phyloP scores from a whole-genome alignment of 1,284 basidiomycete species.

The Leccinum huronense region DNA sequence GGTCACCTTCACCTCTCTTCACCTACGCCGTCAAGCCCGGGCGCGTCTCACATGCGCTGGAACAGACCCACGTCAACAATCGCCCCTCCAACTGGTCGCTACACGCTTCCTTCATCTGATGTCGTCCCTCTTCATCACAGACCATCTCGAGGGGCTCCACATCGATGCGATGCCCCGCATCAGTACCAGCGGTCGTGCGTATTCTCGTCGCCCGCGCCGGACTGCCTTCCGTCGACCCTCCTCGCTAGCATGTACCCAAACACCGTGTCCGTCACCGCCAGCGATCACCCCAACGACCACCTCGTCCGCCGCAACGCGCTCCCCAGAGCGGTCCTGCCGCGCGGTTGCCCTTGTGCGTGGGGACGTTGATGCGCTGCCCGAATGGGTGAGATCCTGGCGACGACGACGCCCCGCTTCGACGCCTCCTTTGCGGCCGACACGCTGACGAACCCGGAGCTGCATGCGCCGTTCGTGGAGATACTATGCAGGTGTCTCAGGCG shows the following conservation, averaged over 20 bases:
- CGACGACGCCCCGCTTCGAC: slow-evolving; percentile 48
- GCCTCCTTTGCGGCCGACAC: slow-evolving; percentile 71
- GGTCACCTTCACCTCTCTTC: slow-evolving; percentile 51
- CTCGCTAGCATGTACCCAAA: slow-evolving; percentile 49
- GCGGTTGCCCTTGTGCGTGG: slow-evolving; percentile 59
- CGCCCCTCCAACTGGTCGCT: slow-evolving; percentile 68
- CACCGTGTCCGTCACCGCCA: slow-evolving; percentile 48
- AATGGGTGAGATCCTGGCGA: not conserved
- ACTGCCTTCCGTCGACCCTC: slow-evolving; percentile 61
- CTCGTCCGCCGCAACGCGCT: slow-evolving; percentile 53
- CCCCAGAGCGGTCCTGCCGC: slow-evolving; percentile 40
- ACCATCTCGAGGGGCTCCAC: slow-evolving; percentile 47
- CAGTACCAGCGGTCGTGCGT: slow-evolving; percentile 18
- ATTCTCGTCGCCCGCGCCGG: slow-evolving; percentile 38
- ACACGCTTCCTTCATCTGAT: slow-evolving; percentile 73
- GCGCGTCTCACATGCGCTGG: slow-evolving; percentile 1
- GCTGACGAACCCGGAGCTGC: slow-evolving; percentile 66
- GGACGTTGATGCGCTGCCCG: slow-evolving; percentile 41
- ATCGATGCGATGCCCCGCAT: slow-evolving; percentile 12
- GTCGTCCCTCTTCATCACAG: slow-evolving; percentile 61
- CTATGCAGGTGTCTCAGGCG: slow-evolving; percentile 49
- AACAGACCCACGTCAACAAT: slow-evolving; percentile 43
- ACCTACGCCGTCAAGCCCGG: slow-evolving; percentile 35
- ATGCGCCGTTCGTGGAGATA: slow-evolving; percentile 52
- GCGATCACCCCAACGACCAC: slow-evolving; percentile 69